phyloP scores from a whole-genome alignment of 495 filamentous ascomycete species.

The Trichoderma parareesei region DNA sequence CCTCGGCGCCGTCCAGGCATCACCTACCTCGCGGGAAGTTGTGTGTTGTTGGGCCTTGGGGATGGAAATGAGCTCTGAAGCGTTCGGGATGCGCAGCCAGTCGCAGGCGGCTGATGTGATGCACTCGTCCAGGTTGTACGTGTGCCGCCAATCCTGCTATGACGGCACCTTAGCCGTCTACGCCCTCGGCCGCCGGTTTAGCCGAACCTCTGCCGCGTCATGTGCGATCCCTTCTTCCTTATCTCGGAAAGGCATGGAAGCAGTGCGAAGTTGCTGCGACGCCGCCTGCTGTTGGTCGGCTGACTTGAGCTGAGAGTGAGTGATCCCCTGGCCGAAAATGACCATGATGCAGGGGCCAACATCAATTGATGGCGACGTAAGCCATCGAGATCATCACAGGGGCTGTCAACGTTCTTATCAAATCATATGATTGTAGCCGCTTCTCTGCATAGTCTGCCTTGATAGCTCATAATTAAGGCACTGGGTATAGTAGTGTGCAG shows the following conservation, averaged over 20 bases:
- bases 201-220: slow-evolving; percentile 2
- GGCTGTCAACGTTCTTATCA: no score
- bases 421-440: no score
- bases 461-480: background rate
- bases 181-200: background rate
- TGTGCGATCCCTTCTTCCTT: background rate
- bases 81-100: slow-evolving; percentile 6
- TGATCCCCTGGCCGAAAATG: background rate
- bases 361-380: background rate
- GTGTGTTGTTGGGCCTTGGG: background rate
- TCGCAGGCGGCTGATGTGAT: slow-evolving; percentile 7
- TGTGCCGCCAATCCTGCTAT: background rate
- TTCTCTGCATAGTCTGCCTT: no score
- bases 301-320: background rate
- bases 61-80: background rate
- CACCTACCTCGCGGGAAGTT: background rate
- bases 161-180: background rate
- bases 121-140: slow-evolving; percentile 5
- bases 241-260: background rate
- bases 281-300: background rate
- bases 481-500: background rate
- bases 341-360: background rate
- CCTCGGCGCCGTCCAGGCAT: background rate
- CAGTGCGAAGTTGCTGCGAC: no score
- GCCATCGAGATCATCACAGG: background rate